Percentiles rank a stretch among this genome's conserved stretches.
Conservation (phyloP, 2,329 filamentous ascomycete species). For the Leptographium lundbergii region DNA sequence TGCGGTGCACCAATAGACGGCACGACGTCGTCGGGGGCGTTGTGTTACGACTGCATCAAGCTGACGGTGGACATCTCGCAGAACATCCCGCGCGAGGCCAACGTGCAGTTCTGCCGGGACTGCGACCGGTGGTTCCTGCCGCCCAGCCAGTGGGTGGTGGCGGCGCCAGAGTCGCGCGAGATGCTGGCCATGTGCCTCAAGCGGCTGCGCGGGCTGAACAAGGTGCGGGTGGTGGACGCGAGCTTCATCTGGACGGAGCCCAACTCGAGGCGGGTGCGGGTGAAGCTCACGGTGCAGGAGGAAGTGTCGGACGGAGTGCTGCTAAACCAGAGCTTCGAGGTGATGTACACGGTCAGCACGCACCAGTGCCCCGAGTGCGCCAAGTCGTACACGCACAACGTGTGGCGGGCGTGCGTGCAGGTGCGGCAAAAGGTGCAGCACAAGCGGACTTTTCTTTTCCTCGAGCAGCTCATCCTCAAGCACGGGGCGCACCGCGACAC, state of each 20-base stretch:
- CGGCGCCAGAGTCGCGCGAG: slow-evolving; percentile 78
- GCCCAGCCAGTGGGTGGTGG: slow-evolving; percentile 74
- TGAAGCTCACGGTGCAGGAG: slow-evolving; percentile 89
- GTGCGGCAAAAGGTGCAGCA: slow-evolving; percentile 94
- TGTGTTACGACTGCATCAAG: slow-evolving; percentile 94
- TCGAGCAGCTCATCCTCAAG: slow-evolving; percentile 93
- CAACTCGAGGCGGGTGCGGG: slow-evolving; percentile 80
- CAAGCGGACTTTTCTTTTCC: slow-evolving; percentile 54
- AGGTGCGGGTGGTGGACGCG: slow-evolving; percentile 89
- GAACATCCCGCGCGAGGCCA: slow-evolving; percentile 82
- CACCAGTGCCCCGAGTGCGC: slow-evolving; percentile 92
- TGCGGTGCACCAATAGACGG: slow-evolving; percentile 94
- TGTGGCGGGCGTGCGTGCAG: slow-evolving; percentile 87
- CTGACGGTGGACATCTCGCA: slow-evolving; percentile 85
- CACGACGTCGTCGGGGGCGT: slow-evolving; percentile 69
- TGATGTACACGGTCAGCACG: slow-evolving; percentile 78
- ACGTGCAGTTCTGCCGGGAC: slow-evolving; percentile 82
- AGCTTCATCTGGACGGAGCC: slow-evolving; percentile 98
- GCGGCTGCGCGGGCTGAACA: slow-evolving; percentile 73
- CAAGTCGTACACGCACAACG: slow-evolving; percentile 72
- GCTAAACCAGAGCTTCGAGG: slow-evolving; percentile 90
- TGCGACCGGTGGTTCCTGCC: slow-evolving; percentile 91
- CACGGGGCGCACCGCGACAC: slow-evolving; percentile 78
- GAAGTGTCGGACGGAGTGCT: slow-evolving; percentile 49
- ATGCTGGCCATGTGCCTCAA: slow-evolving; percentile 82